Evolutionary conservation across 352 stramenopile species (phyloP), one percentile per base, ranked within the genome.

Genomic region (Pilasporangium apinafurcum): DNA sequence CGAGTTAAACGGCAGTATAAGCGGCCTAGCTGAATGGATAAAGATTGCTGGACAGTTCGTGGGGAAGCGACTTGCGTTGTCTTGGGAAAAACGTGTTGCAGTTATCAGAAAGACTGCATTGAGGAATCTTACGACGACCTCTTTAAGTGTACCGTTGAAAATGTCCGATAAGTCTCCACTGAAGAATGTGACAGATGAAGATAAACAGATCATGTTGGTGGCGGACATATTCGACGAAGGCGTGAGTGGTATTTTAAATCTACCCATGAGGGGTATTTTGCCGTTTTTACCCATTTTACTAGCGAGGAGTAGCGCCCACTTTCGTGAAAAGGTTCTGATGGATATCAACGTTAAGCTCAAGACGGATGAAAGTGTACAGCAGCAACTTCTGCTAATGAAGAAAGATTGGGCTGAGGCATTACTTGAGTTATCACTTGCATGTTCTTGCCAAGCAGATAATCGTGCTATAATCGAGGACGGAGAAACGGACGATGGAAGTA

Each of bases 301-400:
- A 6, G 59, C 60, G 2, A 65, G 65, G 22, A 74, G 68, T n/a
- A 80, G 68, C 1, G 40, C 60, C 0, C 48, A 55, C 22, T 74
- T 80, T 40, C 72, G 82, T 2, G 82, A 94, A 39, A 83, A 86
- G 29, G 68, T 91, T 8, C 57, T 94, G 8, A 90, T 94, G 78
- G 80, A 92, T n/a, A 77, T 94, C 32, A 92, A 86, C 38, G 75
- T 94, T 12, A 82, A 79, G 56, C 60, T 94, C 9, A 94, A 94
- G 48, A 94, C 75, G 0, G 74, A 91, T 21, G 65, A 83, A 38
- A 39, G 61, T 0, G 44, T 71, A n/a, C 75, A 91, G 33, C 73
- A 87, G 26, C 69, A 87, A n/a, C 38, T 94, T 22, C 44, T 94
- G 3, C 39, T 65, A 21, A 84, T 87, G 60, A 86, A 87, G 38